Percentiles rank a stretch among this genome's conserved stretches.
Conservation (phyloP, 805 yeast genomes). For the Saccharomycopsis guyanensis region DNA sequence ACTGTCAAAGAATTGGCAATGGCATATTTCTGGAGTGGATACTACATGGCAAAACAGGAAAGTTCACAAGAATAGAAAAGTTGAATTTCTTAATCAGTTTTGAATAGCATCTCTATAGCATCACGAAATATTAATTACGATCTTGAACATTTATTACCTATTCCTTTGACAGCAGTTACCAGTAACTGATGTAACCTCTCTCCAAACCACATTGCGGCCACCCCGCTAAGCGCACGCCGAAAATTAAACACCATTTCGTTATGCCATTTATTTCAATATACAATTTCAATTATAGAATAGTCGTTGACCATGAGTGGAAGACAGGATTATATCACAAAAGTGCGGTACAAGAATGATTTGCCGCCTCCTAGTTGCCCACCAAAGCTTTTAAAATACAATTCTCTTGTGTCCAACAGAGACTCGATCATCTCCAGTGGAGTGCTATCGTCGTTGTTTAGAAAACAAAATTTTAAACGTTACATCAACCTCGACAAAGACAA, state of each 20-base stretch:
- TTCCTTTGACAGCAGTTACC: too few species aligned
- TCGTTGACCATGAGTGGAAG: slow-evolving; percentile 27
- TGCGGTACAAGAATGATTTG: slow-evolving; percentile 74
- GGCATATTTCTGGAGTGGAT: slow-evolving; percentile 7
- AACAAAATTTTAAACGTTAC: slow-evolving; percentile 59
- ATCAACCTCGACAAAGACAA: slow-evolving; percentile 47
- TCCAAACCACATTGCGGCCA: too few species aligned
- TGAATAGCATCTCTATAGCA: too few species aligned
- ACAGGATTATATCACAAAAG: slow-evolving; percentile 74
- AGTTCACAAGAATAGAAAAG: background rate
- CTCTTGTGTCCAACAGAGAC: slow-evolving; percentile 33
- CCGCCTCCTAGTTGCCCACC: slow-evolving; percentile 96
- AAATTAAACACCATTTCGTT: background rate
- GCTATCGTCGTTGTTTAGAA: slow-evolving; percentile 64
- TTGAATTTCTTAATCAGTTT: too few species aligned
- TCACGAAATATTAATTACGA: too few species aligned
- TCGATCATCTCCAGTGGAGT: slow-evolving; percentile 45
- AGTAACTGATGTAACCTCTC: too few species aligned
- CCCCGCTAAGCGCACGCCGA: background rate
- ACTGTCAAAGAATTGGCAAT: slow-evolving; percentile 2
- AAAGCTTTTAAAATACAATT: slow-evolving; percentile 54
- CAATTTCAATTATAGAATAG: background rate
- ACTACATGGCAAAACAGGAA: slow-evolving; percentile 5
- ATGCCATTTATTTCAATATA: too few species aligned
- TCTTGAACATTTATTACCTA: too few species aligned